Evolutionary conservation across 352 stramenopile genomes (phyloP).

Genomic region (Phytophthora sojae): DNA sequence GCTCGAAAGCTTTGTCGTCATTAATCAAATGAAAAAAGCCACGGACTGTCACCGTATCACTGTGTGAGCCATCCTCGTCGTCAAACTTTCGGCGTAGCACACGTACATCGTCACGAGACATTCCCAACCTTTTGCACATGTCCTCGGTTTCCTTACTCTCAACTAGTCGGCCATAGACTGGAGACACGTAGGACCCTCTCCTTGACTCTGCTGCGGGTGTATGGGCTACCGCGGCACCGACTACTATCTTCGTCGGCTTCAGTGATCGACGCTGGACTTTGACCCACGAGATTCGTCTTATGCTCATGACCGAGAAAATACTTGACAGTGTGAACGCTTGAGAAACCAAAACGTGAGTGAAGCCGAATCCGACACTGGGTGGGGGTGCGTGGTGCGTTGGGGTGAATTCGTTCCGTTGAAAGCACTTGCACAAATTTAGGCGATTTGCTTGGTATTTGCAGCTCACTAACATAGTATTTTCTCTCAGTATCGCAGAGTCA

Average conservation of each 20-base stretch:
- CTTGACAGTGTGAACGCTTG: not conserved
- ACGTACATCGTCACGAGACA: conserved; percentile 41
- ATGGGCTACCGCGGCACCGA: conserved; percentile 5
- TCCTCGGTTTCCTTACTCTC: conserved; percentile 38
- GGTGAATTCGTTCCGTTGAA: conserved; percentile 6
- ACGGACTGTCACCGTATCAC: conserved; percentile 47
- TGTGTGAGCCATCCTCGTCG: conserved; percentile 42
- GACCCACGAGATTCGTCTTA: conserved; percentile 23
- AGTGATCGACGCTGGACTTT: conserved; percentile 29
- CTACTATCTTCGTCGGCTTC: conserved; percentile 29
- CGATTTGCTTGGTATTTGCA: not conserved
- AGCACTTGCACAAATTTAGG: conserved; percentile 14
- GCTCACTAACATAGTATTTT: not conserved
- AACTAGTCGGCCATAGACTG: conserved; percentile 24
- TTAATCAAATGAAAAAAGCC: conserved; percentile 71
- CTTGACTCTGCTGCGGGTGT: not conserved
- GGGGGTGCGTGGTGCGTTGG: not conserved
- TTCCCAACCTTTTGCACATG: conserved; percentile 46
- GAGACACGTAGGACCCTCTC: conserved; percentile 17
- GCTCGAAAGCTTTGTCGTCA: conserved; percentile 40
- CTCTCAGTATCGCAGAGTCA: not conserved
- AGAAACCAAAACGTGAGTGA: not conserved
- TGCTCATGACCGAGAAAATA: conserved; percentile 17
- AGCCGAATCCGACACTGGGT: not conserved
- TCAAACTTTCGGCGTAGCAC: conserved; percentile 48